A percentile compares a stretch with the other conserved stretches of the same genome.
phyloP scores from a whole-genome alignment of 192 early-diverging fungal genomes.

The Rhizophlyctis rosea region DNA sequence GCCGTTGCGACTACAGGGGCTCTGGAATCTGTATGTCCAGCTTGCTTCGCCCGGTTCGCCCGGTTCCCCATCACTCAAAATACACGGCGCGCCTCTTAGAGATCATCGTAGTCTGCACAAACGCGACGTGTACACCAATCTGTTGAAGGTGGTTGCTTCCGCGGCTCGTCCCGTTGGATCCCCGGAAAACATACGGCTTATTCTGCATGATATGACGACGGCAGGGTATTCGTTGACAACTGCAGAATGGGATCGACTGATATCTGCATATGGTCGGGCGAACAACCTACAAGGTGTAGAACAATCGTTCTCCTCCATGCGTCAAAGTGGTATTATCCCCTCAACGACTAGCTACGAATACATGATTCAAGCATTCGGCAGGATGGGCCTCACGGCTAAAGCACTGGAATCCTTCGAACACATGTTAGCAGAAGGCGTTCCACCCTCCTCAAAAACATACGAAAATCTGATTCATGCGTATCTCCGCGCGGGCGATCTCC shows the following conservation, averaged over 20 bases:
- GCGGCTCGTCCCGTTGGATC: too few species aligned
- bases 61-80: too few species aligned
- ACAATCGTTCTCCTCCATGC: neutral
- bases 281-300: neutral
- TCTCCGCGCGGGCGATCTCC: conserved; percentile 5
- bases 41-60: too few species aligned
- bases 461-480: conserved; percentile 18
- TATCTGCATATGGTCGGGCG: conserved; percentile 1
- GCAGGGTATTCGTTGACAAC: neutral
- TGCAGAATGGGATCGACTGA: conserved; percentile 15
- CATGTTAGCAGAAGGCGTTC: neutral
- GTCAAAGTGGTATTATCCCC: neutral
- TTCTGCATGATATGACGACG: conserved; percentile 11
- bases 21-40: too few species aligned
- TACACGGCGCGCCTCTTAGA: too few species aligned
- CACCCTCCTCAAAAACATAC: conserved; percentile 1
- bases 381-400: neutral
- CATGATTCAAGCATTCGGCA: conserved; percentile 10
- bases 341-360: conserved; percentile 11
- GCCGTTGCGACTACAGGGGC: too few species aligned
- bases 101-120: too few species aligned
- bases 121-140: too few species aligned
- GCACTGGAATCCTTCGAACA: neutral
- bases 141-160: too few species aligned
- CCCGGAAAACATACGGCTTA: neutral